Evolutionary conservation across 495 filamentous ascomycete genomes (phyloP), one percentile per base, ranked within the genome.

Genomic region (Penicillium salamii): DNA sequence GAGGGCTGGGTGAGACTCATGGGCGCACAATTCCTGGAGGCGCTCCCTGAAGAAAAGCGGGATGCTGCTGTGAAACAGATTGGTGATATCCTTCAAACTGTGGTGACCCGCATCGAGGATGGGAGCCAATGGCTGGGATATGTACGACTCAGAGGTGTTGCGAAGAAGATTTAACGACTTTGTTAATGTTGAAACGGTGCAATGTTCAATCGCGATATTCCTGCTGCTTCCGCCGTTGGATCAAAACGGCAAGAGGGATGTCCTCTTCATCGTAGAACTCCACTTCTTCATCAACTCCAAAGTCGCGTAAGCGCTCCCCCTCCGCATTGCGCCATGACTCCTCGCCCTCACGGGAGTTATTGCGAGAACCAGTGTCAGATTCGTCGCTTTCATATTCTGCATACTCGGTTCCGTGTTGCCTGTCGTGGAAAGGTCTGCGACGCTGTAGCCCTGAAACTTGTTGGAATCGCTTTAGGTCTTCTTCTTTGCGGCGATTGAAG

Each of bases 271-370:
- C 85, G 49, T 87, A 85, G 50, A 84, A 84, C 57, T 95, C 89
- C 7, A 74, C 80, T 7, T 90, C 88, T 55, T 89, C 88, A 55
- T 96, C 91, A 0, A 96, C 89, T 2, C 93, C 93, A 65, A 90
- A 98, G 61, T 98, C 93, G 35, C 83, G 76, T 28, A 97, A 73
- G 7, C 83, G 74, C 56, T 97, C 91, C 3, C 93, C 93, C 34
- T 96, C 91, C 0, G 83, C 78, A 54, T 96, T 92, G 5, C 75
- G 80, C 93, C 93, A 97, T 6, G 69, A 77, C 52, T 84, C 79
- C 56, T 83, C 80, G 7, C 81, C 78, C 42, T 74, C 71, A 40
- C 69, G 65, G 0, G 63, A 59, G 5, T 67, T 60, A 38, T 65
- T 57, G 1, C 58, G 66, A 50, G 68, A 58, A 5, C 46, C 48